Evolutionary conservation across 345 rosid genomes (phyloP).

Genomic region (Carallia pectinifolia): DNA sequence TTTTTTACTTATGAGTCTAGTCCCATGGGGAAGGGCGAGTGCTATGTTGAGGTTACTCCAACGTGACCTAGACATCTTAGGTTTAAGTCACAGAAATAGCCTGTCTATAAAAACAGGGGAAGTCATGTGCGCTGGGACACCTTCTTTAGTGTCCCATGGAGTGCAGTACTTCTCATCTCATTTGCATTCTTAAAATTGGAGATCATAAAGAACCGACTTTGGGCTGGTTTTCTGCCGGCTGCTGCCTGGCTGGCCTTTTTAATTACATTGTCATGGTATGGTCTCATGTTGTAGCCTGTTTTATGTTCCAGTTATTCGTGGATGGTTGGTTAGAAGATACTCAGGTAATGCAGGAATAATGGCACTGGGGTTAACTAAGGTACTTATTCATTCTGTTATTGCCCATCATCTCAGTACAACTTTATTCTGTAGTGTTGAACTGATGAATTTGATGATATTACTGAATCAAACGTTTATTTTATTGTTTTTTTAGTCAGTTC

Average conservation of each 20-base stretch:
- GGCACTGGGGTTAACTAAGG: conserved; percentile 56
- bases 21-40: background rate
- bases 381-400: conserved; percentile 17
- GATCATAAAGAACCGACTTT: background rate
- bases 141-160: background rate
- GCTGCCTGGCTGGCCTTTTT: background rate
- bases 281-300: background rate
- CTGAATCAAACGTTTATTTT: background rate
- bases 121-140: too few relatives aligned
- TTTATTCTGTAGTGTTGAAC: background rate
- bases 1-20: background rate
- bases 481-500: background rate
- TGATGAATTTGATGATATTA: background rate
- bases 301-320: conserved; percentile 70
- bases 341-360: conserved; percentile 70
- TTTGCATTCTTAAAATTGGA: background rate
- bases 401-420: background rate
- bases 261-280: background rate
- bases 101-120: too few relatives aligned
- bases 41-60: too few relatives aligned
- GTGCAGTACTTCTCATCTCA: background rate
- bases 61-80: too few relatives aligned
- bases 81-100: too few relatives aligned
- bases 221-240: background rate
- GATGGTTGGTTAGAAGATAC: conserved; percentile 94